Percentiles rank a stretch among this genome's conserved stretches.
phyloP scores from a whole-genome alignment of 2,329 filamentous ascomycete species.

The Cladosporium sp. region DNA sequence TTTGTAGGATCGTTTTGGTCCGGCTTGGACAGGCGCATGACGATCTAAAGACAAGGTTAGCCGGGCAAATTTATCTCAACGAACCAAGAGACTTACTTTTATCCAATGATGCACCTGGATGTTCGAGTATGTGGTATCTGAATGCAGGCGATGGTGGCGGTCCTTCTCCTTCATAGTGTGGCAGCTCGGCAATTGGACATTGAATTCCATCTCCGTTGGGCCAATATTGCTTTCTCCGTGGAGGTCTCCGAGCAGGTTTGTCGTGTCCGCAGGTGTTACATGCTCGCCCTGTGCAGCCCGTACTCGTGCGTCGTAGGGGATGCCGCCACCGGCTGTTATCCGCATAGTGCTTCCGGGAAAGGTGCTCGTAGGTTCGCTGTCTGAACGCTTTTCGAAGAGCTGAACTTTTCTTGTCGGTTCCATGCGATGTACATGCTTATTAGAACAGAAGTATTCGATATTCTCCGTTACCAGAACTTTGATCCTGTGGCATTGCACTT shows the following conservation, averaged over 20 bases:
- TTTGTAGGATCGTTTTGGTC: constrained; percentile 74
- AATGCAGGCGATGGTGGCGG: constrained; percentile 63
- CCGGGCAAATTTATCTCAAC: background rate
- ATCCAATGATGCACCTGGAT: constrained; percentile 96
- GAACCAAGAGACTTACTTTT: constrained; percentile 59
- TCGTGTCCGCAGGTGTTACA: constrained; percentile 48
- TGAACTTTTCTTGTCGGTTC: constrained; percentile 80
- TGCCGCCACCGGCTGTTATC: constrained; percentile 74
- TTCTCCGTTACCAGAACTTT: constrained; percentile 90
- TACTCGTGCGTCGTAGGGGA: constrained; percentile 58
- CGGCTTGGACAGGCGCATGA: constrained; percentile 82
- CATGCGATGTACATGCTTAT: constrained; percentile 77
- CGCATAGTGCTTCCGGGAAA: constrained; percentile 73
- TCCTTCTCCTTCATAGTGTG: constrained; percentile 74
- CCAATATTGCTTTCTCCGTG: constrained; percentile 73
- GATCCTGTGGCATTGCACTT: constrained; percentile 88
- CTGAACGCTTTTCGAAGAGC: constrained; percentile 82
- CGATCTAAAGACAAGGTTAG: constrained; percentile 55
- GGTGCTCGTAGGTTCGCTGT: constrained; percentile 65
- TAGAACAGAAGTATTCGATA: constrained; percentile 83
- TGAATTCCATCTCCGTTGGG: constrained; percentile 91
- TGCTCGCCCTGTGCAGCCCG: constrained; percentile 54
- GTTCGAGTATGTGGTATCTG: constrained; percentile 89
- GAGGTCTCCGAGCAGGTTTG: constrained; percentile 77
- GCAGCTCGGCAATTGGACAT: constrained; percentile 85